Evolutionary conservation across 805 yeast genomes (phyloP).

Genomic region (Wickerhamomyces rabaulensis): DNA sequence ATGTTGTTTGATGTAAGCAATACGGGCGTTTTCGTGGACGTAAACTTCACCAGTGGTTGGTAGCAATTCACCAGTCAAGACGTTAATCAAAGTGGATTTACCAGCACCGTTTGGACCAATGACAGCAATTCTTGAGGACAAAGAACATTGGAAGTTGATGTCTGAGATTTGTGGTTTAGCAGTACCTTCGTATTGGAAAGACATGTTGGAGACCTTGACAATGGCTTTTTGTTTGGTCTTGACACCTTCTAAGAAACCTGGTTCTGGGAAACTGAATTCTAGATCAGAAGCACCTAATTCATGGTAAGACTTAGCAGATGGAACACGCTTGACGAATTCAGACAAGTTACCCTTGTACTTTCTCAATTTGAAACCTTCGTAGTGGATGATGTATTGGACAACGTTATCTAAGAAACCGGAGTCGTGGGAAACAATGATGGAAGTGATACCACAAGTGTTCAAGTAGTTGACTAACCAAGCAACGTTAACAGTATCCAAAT

Average conservation of each 20-base stretch:
- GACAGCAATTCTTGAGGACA: constrained; percentile 99
- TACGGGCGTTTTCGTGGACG: constrained; percentile 99
- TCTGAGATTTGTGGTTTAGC: constrained; percentile 87
- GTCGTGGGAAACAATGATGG: constrained; percentile 98
- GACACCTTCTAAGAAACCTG: constrained; percentile 99
- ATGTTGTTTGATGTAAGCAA: constrained; percentile 99
- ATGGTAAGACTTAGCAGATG: constrained; percentile 97
- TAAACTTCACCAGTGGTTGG: constrained; percentile 99
- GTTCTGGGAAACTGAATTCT: constrained; percentile 98
- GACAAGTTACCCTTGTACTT: constrained; percentile 99
- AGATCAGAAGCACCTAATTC: constrained; percentile 97
- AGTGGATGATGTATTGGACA: constrained; percentile 97
- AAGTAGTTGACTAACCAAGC: constrained; percentile 99
- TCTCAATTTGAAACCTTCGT: constrained; percentile 99
- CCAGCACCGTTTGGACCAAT: constrained; percentile 99
- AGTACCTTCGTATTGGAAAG: constrained; percentile 99
- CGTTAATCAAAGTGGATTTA: constrained; percentile 98
- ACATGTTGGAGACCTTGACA: constrained; percentile 94
- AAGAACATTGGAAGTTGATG: constrained; percentile 97
- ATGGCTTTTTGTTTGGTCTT: constrained; percentile 99
- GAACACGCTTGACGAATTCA: constrained; percentile 97
- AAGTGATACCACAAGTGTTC: constrained; percentile 96
- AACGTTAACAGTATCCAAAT: constrained; percentile 98
- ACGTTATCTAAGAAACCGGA: constrained; percentile 98
- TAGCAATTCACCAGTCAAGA: constrained; percentile 97